Conservation (phyloP, 345 rosid genomes). For the Aurinia saxatilis region DNA sequence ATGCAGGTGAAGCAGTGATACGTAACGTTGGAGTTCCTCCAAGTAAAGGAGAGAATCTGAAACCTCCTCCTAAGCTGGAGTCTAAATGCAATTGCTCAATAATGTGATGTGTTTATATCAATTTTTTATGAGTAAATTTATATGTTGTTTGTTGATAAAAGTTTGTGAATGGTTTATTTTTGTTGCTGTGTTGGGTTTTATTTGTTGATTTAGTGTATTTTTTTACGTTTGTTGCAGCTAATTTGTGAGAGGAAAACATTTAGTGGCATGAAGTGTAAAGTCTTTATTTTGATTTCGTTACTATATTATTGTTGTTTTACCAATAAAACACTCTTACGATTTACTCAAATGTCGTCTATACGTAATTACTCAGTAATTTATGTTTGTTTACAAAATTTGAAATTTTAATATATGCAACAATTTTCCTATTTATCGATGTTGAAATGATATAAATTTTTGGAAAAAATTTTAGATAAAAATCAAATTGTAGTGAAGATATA, state of each 20-base stretch:
- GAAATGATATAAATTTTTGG: too few species aligned
- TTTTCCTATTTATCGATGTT: too few species aligned
- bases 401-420: too few species aligned
- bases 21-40: constrained; percentile 57
- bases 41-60: constrained; percentile 43
- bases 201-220: constrained; percentile 7
- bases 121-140: background rate
- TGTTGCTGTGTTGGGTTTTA: constrained; percentile 9
- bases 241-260: constrained; percentile 18
- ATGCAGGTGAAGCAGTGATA: constrained; percentile 47
- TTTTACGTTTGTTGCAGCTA: constrained; percentile 12
- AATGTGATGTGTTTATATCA: constrained; percentile 45
- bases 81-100: constrained; percentile 96
- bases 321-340: background rate
- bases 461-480: too few species aligned
- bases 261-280: constrained; percentile 33
- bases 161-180: background rate
- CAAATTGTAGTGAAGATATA: too few species aligned
- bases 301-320: background rate
- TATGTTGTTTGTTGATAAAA: constrained; percentile 13
- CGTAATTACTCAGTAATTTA: too few species aligned
- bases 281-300: constrained; percentile 9
- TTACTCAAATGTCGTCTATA: background rate
- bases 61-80: constrained; percentile 91
- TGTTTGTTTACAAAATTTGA: too few species aligned